Evolutionary conservation across 2,329 filamentous ascomycete genomes (phyloP).

Genomic region (Phaeomoniella chlamydospora): DNA sequence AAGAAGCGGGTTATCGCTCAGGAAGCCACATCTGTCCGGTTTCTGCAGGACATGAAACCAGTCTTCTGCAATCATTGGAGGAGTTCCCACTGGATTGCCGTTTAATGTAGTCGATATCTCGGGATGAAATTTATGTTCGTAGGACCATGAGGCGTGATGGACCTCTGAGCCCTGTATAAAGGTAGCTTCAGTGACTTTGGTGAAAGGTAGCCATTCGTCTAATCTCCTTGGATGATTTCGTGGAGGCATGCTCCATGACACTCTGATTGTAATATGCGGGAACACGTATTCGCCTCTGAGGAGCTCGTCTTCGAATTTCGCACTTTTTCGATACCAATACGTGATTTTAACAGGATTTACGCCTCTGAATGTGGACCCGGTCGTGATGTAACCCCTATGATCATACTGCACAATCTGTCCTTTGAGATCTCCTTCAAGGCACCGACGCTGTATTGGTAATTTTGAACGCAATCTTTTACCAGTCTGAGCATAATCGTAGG

Average conservation of each 20-base stretch:
- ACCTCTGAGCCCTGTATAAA: conserved; percentile 38
- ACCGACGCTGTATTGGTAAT: conserved; percentile 30
- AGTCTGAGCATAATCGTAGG: conserved; percentile 27
- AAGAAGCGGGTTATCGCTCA: conserved; percentile 37
- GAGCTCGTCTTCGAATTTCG: conserved; percentile 39
- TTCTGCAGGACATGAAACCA: conserved; percentile 27
- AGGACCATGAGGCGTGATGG: conserved; percentile 35
- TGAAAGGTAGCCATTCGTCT: conserved; percentile 40
- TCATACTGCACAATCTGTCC: conserved; percentile 37
- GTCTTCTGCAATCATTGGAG: conserved; percentile 38
- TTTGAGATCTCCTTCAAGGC: conserved; percentile 28
- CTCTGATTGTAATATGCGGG: conserved; percentile 37
- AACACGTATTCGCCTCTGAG: conserved; percentile 39
- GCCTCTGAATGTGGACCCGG: conserved; percentile 38
- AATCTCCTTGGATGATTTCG: conserved; percentile 33
- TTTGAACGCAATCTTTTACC: conserved; percentile 16
- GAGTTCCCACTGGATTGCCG: conserved; percentile 34
- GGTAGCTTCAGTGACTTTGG: conserved; percentile 38
- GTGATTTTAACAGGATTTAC: conserved; percentile 38
- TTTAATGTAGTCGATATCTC: conserved; percentile 34
- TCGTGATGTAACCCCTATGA: conserved; percentile 35
- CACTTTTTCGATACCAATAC: conserved; percentile 39
- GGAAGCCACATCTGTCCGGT: conserved; percentile 25
- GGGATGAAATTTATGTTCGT: conserved; percentile 34
- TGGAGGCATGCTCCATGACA: conserved; percentile 39